Base-by-base conservation (phyloP, 495 filamentous ascomycete genomes). In the Neohortaea acidophila region DNA sequence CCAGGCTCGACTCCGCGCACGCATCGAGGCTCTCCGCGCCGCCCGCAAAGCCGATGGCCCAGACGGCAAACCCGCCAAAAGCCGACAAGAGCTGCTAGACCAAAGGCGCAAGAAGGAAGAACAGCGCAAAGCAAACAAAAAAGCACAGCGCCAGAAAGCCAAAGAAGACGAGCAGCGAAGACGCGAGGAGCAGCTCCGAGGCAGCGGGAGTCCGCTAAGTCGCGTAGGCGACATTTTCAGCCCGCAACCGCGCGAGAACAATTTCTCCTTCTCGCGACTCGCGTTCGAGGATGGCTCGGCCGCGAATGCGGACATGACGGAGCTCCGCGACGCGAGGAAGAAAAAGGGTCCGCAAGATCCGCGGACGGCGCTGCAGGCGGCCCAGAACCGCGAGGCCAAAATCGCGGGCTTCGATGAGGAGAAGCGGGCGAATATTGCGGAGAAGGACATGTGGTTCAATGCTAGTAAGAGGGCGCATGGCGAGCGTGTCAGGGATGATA, bases 401-500 rank as follows among this genome's bases (percentile, higher is more conserved):
- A 51, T 94, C 24, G 69, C 68, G 21, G 66, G 60, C 21, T 70
- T 93, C 58, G 73, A 81, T 44, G 72, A 75, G 2, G 69, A 73
- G 44, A 87, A 93, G 61, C 79, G 75, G 27, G 77, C 73, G 33
- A 79, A 89, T 38, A 71, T 96, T 15, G 72, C 81, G 43, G 84
- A 94, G 60, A 94, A 94, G 62, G 87, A 97, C 52, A 58, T 74
- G 34, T 97, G 89, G 89, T 66, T 91, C 41, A 87, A 85, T 35
- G 89, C 87, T 5, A 74, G 84, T 59, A 82, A 86, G 57, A 77
- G 81, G 19, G 84, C 81, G 2, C 80, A 87, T 46, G 68, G 89
- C 20, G 85, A 94, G 55, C 83, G 84, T 49, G 75, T 94, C n/a
- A 68, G 74, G 41, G 84, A 96, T 44, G 81, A 92, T 54, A 80